phyloP scores from a whole-genome alignment of 2,329 filamentous ascomycete genomes.

The Nemania sp. region DNA sequence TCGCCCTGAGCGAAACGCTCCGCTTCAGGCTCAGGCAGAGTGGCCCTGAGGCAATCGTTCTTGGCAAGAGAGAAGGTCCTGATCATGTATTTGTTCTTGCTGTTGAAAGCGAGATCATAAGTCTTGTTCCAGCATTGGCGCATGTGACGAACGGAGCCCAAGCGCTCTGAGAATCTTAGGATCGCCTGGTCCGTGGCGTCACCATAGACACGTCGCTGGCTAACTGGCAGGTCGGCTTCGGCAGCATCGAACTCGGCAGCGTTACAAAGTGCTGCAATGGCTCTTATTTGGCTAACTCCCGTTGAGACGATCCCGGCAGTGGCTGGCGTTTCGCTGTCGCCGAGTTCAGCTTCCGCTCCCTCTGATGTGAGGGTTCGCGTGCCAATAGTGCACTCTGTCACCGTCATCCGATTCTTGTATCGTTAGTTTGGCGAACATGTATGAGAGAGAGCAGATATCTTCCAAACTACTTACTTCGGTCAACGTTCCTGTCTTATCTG shows the following conservation, averaged over 20 bases:
- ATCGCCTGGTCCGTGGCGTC: constrained; percentile 79
- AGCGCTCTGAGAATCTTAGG: constrained; percentile 69
- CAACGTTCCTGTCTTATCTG: constrained; percentile 76
- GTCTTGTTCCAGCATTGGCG: constrained; percentile 66
- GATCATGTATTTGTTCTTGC: constrained; percentile 84
- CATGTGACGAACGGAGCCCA: constrained; percentile 64
- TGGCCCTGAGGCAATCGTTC: constrained; percentile 44
- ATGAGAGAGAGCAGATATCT: neutral
- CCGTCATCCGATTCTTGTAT: constrained; percentile 69
- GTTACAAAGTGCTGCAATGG: constrained; percentile 71
- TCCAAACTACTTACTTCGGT: constrained; percentile 51
- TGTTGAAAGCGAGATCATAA: constrained; percentile 76
- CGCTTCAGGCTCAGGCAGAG: constrained; percentile 45
- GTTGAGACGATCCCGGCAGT: constrained; percentile 41
- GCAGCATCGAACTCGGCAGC: constrained; percentile 74
- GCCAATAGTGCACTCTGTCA: constrained; percentile 69
- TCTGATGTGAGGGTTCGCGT: constrained; percentile 52
- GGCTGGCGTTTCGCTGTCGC: constrained; percentile 34
- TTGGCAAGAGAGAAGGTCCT: constrained; percentile 57
- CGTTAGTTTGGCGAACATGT: neutral
- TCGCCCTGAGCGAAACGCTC: constrained; percentile 44
- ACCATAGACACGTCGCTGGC: constrained; percentile 67
- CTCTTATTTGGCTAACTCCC: constrained; percentile 61
- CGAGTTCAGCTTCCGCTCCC: constrained; percentile 52
- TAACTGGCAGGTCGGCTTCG: constrained; percentile 58